phyloP scores from a whole-genome alignment of 768 basidiomycete genomes.

The Mycena vitilis region DNA sequence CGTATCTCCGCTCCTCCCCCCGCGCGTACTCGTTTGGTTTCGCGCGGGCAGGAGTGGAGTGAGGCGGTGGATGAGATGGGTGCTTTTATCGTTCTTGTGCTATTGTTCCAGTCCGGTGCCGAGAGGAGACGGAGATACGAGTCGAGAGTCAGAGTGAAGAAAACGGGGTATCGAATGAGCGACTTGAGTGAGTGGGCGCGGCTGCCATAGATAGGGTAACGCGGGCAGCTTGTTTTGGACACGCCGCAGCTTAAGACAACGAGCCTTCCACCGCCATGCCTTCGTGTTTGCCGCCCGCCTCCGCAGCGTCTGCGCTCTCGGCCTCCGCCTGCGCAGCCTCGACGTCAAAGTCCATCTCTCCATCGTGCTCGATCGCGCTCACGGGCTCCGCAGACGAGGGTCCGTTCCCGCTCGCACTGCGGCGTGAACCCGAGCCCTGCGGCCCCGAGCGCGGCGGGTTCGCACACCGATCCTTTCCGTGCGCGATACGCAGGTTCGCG shows the following conservation, averaged over 20 bases:
- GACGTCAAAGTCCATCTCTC: conserved; percentile 48
- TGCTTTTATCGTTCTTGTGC: conserved; percentile 34
- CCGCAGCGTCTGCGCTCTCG: conserved; percentile 44
- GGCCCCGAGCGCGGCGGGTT: conserved; percentile 90
- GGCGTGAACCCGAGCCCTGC: conserved; percentile 69
- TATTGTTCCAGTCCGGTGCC: conserved; percentile 32
- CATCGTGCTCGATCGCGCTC: conserved; percentile 50
- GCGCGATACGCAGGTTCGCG: conserved; percentile 87
- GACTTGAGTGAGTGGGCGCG: conserved; percentile 23
- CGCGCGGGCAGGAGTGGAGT: conserved; percentile 18
- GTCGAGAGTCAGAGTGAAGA: conserved; percentile 14
- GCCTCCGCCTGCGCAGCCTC: conserved; percentile 47
- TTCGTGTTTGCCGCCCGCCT: conserved; percentile 4
- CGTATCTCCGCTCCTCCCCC: conserved; percentile 21
- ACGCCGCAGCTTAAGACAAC: conserved; percentile 36
- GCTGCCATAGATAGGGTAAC: background rate
- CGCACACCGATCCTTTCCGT: conserved; percentile 96
- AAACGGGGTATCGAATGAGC: conserved; percentile 27
- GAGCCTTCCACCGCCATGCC: conserved; percentile 20
- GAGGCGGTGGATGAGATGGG: conserved; percentile 1
- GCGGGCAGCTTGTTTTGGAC: conserved; percentile 10
- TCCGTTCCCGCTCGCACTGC: conserved; percentile 53
- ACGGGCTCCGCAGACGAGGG: conserved; percentile 48
- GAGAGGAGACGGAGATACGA: conserved; percentile 16
- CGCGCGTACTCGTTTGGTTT: no score